A percentile compares a stretch with the other conserved stretches of the same genome.
Evolutionary conservation across 2,329 filamentous ascomycete species (phyloP).

Genomic region (Monosporascus sp.): DNA sequence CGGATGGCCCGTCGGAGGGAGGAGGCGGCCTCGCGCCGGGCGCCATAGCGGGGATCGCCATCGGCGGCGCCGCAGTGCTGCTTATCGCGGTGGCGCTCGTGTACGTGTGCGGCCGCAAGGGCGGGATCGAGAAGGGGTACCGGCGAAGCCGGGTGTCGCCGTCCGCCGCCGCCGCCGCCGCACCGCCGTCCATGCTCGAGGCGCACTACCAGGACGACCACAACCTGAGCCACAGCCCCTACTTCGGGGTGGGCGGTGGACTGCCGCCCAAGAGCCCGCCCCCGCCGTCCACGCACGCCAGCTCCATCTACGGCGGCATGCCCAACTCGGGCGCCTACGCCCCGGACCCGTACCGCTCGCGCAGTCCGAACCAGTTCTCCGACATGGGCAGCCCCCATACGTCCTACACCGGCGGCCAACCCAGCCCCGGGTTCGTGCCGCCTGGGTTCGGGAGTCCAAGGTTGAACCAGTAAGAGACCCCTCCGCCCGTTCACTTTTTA

Average conservation of each 20-base stretch:
- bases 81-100: slow-evolving; percentile 39
- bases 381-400: slow-evolving; percentile 12
- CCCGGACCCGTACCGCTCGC: slow-evolving; percentile 8
- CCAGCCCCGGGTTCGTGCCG: slow-evolving; percentile 11
- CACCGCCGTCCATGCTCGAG: slow-evolving; percentile 23
- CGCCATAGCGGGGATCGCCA: slow-evolving; percentile 54
- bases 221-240: background rate
- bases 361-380: slow-evolving; percentile 8
- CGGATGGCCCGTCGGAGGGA: slow-evolving; percentile 12
- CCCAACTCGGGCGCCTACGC: background rate
- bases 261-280: slow-evolving; percentile 8
- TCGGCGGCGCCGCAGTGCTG: slow-evolving; percentile 44
- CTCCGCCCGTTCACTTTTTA: background rate
- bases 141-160: slow-evolving; percentile 16
- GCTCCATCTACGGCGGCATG: background rate
- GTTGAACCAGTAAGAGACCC: background rate
- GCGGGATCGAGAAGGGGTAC: slow-evolving; percentile 32
- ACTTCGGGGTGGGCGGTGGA: background rate
- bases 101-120: slow-evolving; percentile 41
- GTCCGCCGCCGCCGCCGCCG: background rate
- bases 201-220: slow-evolving; percentile 15
- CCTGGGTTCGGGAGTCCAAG: background rate
- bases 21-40: slow-evolving; percentile 32
- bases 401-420: slow-evolving; percentile 10
- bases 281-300: slow-evolving; percentile 7